Percentiles rank a stretch among this genome's conserved stretches.
Evolutionary conservation across 805 yeast species (phyloP).

Genomic region (Saccharomyces mikatae): DNA sequence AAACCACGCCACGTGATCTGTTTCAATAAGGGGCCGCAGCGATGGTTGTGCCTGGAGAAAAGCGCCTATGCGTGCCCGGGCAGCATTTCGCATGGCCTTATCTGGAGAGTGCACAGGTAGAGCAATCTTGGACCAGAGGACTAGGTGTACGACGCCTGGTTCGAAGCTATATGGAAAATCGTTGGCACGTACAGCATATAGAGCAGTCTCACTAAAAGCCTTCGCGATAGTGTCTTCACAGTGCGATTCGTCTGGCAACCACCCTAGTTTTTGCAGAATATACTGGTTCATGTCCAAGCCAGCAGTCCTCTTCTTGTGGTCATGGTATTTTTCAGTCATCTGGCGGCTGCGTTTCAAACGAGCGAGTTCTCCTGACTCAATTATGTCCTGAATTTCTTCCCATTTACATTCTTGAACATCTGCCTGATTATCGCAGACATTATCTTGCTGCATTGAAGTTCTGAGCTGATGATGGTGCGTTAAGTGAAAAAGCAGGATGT

Average conservation of each 20-base stretch:
- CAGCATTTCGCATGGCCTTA: constrained; percentile 23
- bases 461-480: background rate
- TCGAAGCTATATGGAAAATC: constrained; percentile 63
- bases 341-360: constrained; percentile 41
- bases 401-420: constrained; percentile 32
- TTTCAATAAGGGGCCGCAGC: background rate
- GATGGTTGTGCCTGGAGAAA: constrained; percentile 42
- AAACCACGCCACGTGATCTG: constrained; percentile 42
- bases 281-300: constrained; percentile 39
- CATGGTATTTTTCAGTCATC: constrained; percentile 37
- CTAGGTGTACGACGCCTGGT: constrained; percentile 43
- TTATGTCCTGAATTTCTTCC: constrained; percentile 35
- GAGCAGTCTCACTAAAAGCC: constrained; percentile 23
- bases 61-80: constrained; percentile 38
- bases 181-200: constrained; percentile 40
- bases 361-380: constrained; percentile 38
- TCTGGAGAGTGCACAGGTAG: constrained; percentile 38
- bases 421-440: background rate
- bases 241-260: constrained; percentile 30
- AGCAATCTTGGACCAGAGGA: constrained; percentile 59
- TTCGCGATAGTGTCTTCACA: constrained; percentile 16
- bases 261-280: constrained; percentile 42
- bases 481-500: background rate
- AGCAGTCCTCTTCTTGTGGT: constrained; percentile 37
- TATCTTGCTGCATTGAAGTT: background rate